Conservation (phyloP, 805 yeast genomes). For the Cyberlindnera maritima region DNA sequence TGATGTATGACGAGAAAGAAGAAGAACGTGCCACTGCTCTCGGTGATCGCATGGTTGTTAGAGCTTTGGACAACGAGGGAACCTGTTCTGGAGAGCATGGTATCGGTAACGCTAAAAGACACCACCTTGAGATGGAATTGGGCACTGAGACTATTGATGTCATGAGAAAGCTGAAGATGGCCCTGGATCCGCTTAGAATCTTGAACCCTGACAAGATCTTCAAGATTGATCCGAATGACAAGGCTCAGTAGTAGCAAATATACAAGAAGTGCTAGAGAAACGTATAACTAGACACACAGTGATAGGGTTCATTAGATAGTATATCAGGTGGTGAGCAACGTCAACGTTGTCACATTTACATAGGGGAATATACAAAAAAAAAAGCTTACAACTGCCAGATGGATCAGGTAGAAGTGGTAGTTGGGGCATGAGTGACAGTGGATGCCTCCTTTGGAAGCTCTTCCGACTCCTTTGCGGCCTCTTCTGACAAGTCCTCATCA, state of each 20-base stretch:
- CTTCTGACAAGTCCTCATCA: too few relatives aligned
- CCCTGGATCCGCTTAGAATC: slow-evolving; percentile 70
- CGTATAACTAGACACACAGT: too few relatives aligned
- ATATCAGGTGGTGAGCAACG: not conserved
- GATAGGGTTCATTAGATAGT: too few relatives aligned
- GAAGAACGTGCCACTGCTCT: slow-evolving; percentile 44
- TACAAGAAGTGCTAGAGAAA: too few relatives aligned
- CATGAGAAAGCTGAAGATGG: slow-evolving; percentile 71
- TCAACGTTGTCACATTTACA: not conserved
- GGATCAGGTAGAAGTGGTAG: not conserved
- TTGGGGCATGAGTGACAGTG: not conserved
- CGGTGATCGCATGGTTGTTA: slow-evolving; percentile 58
- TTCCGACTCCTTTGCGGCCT: too few relatives aligned
- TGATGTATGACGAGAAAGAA: slow-evolving; percentile 56
- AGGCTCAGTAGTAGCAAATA: slow-evolving; percentile 12
- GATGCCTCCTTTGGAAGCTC: not conserved
- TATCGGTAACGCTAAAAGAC: slow-evolving; percentile 72
- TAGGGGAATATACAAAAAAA: not conserved
- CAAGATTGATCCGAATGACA: slow-evolving; percentile 56
- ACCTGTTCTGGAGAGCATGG: slow-evolving; percentile 90
- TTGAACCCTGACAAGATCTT: slow-evolving; percentile 80
- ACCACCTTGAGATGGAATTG: slow-evolving; percentile 56
- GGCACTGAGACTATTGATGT: slow-evolving; percentile 64
- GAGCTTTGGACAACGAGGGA: slow-evolving; percentile 70
- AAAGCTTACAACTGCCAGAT: too few relatives aligned